Percentiles rank a stretch among this genome's conserved stretches.
Conservation (phyloP, 78 protist species). For the Cavenderia fasciculata region DNA sequence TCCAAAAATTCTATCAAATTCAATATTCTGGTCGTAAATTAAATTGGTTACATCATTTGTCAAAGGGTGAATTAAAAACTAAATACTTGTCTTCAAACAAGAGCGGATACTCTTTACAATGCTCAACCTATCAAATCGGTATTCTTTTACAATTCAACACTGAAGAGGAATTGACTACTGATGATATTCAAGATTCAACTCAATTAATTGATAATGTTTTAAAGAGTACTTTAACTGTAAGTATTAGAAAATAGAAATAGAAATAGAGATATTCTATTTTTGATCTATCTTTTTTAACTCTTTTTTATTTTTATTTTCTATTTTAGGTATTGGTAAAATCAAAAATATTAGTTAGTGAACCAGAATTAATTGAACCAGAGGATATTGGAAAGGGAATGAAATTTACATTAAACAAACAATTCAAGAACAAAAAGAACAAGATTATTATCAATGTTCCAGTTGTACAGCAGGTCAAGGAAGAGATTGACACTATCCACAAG, state of each 20-base stretch:
- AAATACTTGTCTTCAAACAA: slow-evolving; percentile 43
- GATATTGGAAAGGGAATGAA: slow-evolving; percentile 60
- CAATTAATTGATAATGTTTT: slow-evolving; percentile 72
- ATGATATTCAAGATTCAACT: slow-evolving; percentile 75
- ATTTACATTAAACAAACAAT: slow-evolving; percentile 69
- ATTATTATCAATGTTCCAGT: slow-evolving; percentile 85
- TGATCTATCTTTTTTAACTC: no score
- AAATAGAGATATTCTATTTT: no score
- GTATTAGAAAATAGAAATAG: neutral
- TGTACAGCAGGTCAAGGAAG: slow-evolving; percentile 76
- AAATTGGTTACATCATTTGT: slow-evolving; percentile 88
- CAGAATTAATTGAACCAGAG: slow-evolving; percentile 36
- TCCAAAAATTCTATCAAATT: slow-evolving; percentile 67
- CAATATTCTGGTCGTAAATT: slow-evolving; percentile 88
- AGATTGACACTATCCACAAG: slow-evolving; percentile 84
- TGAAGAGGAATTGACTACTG: slow-evolving; percentile 36
- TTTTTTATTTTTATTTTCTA: neutral
- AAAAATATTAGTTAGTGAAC: slow-evolving; percentile 65
- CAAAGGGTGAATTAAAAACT: slow-evolving; percentile 88
- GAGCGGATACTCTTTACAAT: slow-evolving; percentile 74
- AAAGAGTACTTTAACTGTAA: slow-evolving; percentile 36
- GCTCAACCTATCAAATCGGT: slow-evolving; percentile 87
- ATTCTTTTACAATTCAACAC: slow-evolving; percentile 84
- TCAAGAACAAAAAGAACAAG: slow-evolving; percentile 75
- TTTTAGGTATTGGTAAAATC: slow-evolving; percentile 64